A percentile compares a stretch with the other conserved stretches of the same genome.
These are phyloP conservation scores for Annulohypoxylon bovei DNA, from an alignment of 495 filamentous ascomycete genomes.

Conservation along the genomic window DNA sequence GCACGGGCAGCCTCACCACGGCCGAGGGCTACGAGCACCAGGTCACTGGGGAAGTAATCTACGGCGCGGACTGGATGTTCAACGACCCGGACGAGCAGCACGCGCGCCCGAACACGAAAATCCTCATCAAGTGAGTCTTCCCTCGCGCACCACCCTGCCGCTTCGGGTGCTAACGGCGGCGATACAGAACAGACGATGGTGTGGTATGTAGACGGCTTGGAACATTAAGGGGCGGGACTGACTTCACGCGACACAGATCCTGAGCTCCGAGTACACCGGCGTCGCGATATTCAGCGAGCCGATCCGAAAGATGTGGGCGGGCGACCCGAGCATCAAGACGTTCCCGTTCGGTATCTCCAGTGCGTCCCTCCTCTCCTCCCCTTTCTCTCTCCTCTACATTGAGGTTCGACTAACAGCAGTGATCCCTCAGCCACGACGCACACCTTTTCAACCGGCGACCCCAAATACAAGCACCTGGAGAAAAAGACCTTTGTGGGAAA, in stretches of 20 bases:
- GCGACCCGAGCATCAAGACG: background rate
- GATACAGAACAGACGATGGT: background rate
- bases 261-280: background rate
- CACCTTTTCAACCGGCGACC: background rate
- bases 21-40: background rate
- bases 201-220: background rate
- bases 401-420: background rate
- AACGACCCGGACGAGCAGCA: background rate
- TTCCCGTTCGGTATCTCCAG: background rate
- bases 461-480: background rate
- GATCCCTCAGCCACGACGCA: background rate
- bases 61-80: background rate
- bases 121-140: background rate
- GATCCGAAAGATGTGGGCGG: background rate
- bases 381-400: background rate
- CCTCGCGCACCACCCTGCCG: background rate
- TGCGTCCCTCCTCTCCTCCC: background rate
- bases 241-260: background rate
- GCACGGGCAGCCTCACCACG: background rate
- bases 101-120: background rate
- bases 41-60: background rate
- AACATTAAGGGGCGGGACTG: background rate
- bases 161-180: background rate
- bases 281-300: background rate
- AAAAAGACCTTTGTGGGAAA: background rate